phyloP scores from a whole-genome alignment of 2,329 filamentous ascomycete species.

The Ophiocordyceps camponoti-rufipedis region DNA sequence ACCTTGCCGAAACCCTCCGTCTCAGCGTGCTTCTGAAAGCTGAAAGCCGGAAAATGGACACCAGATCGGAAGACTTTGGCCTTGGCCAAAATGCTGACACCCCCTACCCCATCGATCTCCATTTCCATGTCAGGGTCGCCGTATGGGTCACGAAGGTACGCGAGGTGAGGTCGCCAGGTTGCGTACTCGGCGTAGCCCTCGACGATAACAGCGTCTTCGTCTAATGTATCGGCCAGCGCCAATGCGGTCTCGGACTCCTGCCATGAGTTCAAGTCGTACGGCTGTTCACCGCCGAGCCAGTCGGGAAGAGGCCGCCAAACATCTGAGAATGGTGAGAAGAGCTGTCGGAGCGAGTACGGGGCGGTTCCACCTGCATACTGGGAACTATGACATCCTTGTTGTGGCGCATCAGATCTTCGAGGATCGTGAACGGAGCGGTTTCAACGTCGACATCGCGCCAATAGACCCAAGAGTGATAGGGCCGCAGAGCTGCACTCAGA shows the following conservation, averaged over 20 bases:
- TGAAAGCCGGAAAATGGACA: constrained; percentile 95
- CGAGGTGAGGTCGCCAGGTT: constrained; percentile 92
- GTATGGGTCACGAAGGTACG: constrained; percentile 90
- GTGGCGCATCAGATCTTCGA: constrained; percentile 96
- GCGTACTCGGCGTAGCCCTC: constrained; percentile 98
- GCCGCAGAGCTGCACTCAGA: constrained; percentile 76
- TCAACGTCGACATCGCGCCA: constrained; percentile 98
- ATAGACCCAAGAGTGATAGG: constrained; percentile 97
- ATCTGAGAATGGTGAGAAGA: constrained; percentile 33
- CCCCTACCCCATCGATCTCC: constrained; percentile 95
- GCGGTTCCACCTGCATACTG: constrained; percentile 42
- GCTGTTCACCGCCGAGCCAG: constrained; percentile 96
- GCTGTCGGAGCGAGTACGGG: not conserved
- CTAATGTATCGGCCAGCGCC: constrained; percentile 79
- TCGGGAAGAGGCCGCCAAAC: constrained; percentile 98
- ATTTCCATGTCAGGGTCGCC: constrained; percentile 99
- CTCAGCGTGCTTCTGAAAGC: constrained; percentile 95
- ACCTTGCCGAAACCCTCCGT: constrained; percentile 98
- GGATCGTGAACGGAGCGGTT: constrained; percentile 87
- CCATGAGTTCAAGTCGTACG: constrained; percentile 97
- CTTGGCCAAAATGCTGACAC: constrained; percentile 93
- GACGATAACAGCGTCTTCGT: constrained; percentile 96
- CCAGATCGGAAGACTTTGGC: constrained; percentile 87
- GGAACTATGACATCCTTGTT: constrained; percentile 98
- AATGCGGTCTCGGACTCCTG: constrained; percentile 96